Conservation (phyloP, 371 early-diverging fungal genomes). For the Zancudomyces culisetae region DNA sequence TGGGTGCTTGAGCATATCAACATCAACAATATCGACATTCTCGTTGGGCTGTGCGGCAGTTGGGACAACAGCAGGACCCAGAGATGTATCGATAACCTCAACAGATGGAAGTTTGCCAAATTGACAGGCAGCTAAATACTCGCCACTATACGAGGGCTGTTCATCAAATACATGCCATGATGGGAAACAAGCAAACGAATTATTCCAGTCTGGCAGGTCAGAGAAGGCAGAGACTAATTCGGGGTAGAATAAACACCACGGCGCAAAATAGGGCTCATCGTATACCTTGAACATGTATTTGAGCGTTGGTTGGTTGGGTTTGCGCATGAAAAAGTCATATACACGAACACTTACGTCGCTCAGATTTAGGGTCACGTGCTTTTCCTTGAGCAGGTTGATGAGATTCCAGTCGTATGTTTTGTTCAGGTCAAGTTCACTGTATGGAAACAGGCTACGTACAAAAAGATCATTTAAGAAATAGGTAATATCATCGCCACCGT, state of each 20-base stretch:
- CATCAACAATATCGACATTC: neutral
- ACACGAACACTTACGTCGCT: constrained; percentile 62
- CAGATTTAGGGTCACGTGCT: constrained; percentile 63
- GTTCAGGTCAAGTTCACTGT: constrained; percentile 37
- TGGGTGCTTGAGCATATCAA: constrained; percentile 7
- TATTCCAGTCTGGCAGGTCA: constrained; percentile 11
- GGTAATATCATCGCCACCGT: constrained; percentile 77
- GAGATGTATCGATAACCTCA: no score
- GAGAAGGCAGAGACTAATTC: constrained; percentile 7
- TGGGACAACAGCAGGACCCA: neutral
- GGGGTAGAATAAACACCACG: constrained; percentile 33
- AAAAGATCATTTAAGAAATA: constrained; percentile 45
- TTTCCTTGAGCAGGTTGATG: constrained; percentile 52
- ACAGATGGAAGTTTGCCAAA: constrained; percentile 18
- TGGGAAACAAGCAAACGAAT: constrained; percentile 5
- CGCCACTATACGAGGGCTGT: neutral
- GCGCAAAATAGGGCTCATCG: constrained; percentile 66
- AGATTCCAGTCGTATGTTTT: constrained; percentile 46
- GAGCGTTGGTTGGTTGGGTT: constrained; percentile 40
- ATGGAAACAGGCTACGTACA: constrained; percentile 49
- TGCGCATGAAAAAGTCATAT: constrained; percentile 57
- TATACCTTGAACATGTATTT: constrained; percentile 70
- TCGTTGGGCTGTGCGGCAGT: no score
- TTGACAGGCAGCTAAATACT: constrained; percentile 12
- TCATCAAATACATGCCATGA: constrained; percentile 2